Base-by-base conservation (phyloP, 2,329 filamentous ascomycete species). In the Cordyceps javanica region DNA sequence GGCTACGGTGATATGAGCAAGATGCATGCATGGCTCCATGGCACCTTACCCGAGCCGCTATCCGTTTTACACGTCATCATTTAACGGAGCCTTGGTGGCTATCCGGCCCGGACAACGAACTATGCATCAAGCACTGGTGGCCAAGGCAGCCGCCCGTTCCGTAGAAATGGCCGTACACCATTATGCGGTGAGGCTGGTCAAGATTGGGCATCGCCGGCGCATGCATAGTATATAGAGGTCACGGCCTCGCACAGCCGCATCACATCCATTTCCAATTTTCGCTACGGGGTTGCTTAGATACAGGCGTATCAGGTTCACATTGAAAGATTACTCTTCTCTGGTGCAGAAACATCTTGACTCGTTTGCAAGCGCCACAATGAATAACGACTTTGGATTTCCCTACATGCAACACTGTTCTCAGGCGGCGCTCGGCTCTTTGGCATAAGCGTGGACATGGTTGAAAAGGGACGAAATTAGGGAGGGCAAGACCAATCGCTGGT, bases 1-100 rank as follows among this genome's bases (percentile, higher is more conserved):
- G 19, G 13, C 16, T 34, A 39, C 39, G 51, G 19, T 14, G 36
- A 34, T 55, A 19, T 28, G 52, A 46, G 52, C 38, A 54, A 14
- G 28, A 14, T 55, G 26, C 7, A 41, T 41, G n/a, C 9, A 9
- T 36, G 39, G 51, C 51, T 32, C 26, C 36, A 34, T 39, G 48
- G 48, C 48, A 51, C 28, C 3, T 34, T 7, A 25, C 30, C 10
- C 26, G 34, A 34, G 23, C 16, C 34, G 32, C 2, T 36, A 7
- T 46, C 34, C n/a, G 25, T 21, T 19, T 11, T 56, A 32, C 53
- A 49, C 53, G 53, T 41, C 53, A 56, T 56, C 32, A 11, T 25
- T 11, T 28, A 7, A 28, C 38, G 26, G 25, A 42, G 38, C 50
- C 38, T 34, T 25, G 19, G n/a, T 23, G 25, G 10, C 19, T 0